Conservation (phyloP, 768 basidiomycete species). For the Mycena leptocephala region DNA sequence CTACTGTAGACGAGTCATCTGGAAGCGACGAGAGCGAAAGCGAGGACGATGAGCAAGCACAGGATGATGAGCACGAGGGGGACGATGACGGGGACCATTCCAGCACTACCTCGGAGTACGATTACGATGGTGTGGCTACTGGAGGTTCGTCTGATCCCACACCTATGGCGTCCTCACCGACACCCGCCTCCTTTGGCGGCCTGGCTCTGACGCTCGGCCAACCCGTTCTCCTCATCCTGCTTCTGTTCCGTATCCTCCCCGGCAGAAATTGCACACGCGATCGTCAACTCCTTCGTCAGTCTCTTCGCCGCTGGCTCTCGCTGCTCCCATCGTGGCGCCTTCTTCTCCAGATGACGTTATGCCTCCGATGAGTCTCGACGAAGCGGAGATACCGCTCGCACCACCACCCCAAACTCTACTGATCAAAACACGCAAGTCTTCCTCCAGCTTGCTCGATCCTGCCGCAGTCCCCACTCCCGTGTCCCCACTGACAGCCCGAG, state of each 20-base stretch:
- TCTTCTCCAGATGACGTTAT: conserved; percentile 72
- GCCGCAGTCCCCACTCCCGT: conserved; percentile 86
- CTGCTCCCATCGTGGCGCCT: conserved; percentile 87
- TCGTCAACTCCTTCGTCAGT: conserved; percentile 93
- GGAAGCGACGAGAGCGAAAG: conserved; percentile 55
- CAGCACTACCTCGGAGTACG: conserved; percentile 79
- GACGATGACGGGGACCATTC: conserved; percentile 66
- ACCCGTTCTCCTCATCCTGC: conserved; percentile 34
- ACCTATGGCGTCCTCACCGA: conserved; percentile 73
- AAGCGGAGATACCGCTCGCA: conserved; percentile 47
- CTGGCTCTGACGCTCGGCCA: conserved; percentile 49
- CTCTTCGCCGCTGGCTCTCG: conserved; percentile 89
- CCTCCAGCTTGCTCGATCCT: conserved; percentile 76
- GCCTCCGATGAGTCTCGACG: conserved; percentile 80
- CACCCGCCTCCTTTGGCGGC: conserved; percentile 45
- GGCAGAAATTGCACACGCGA: conserved; percentile 76
- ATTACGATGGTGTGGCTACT: conserved; percentile 59
- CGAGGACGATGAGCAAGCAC: conserved; percentile 66
- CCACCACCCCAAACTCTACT: conserved; percentile 45
- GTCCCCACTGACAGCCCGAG: conserved; percentile 67
- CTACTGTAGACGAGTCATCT: conserved; percentile 63
- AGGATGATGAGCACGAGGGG: conserved; percentile 53
- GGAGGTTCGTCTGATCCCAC: conserved; percentile 72
- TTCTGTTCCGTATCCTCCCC: conserved; percentile 46
- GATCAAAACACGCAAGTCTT: conserved; percentile 77